Conservation (phyloP, 306 rosid species). For the Cotoneaster glaucophyllus region DNA sequence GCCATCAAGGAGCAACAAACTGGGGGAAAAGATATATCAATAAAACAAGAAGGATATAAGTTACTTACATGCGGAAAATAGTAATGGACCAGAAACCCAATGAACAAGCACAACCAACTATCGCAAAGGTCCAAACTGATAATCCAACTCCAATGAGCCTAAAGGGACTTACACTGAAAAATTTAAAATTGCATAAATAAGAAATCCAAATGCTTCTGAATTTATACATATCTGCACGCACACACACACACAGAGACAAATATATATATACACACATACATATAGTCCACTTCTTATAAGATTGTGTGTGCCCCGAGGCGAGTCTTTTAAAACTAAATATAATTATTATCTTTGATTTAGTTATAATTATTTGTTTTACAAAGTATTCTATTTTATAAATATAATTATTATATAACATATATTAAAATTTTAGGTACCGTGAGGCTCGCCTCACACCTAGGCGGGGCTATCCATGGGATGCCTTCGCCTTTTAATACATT, state of each 20-base stretch:
- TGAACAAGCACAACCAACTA: slow-evolving; percentile 52
- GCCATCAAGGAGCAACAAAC: neutral
- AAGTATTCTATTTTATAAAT: too few species aligned
- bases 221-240: neutral
- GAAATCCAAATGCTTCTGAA: slow-evolving; percentile 3
- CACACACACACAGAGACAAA: neutral
- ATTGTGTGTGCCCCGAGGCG: neutral
- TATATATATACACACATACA: too few species aligned
- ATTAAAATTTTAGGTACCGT: too few species aligned
- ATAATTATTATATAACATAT: too few species aligned
- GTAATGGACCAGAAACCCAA: slow-evolving; percentile 77
- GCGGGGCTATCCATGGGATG: too few species aligned
- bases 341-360: too few species aligned
- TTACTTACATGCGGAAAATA: slow-evolving; percentile 67
- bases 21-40: neutral
- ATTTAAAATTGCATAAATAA: neutral
- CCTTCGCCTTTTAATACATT: too few species aligned
- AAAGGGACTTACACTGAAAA: slow-evolving; percentile 75
- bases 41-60: slow-evolving; percentile 6
- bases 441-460: too few species aligned
- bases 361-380: too few species aligned
- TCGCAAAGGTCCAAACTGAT: slow-evolving; percentile 73
- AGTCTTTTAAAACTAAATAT: too few species aligned
- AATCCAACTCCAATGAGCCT: slow-evolving; percentile 85
- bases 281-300: neutral